These are phyloP conservation scores for Diddensiella transvaalensis DNA, from an alignment of 805 yeast genomes.

Conservation along the genomic window DNA sequence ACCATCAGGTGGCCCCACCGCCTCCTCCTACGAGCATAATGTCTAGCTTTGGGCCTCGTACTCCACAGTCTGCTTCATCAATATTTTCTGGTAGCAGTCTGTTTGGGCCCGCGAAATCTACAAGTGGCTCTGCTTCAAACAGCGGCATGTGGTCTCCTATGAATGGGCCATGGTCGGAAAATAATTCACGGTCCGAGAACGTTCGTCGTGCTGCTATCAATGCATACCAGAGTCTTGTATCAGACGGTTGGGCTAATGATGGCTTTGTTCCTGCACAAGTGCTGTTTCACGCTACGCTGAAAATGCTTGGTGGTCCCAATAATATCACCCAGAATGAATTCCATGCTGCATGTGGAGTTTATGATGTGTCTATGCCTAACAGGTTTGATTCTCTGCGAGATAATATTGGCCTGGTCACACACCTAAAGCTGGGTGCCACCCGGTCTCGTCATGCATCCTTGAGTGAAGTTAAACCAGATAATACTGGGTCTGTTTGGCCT, in stretches of 20 bases:
- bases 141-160: constrained; percentile 8
- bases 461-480: not conserved
- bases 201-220: constrained; percentile 22
- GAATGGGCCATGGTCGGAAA: constrained; percentile 2
- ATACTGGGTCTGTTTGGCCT: constrained; percentile 7
- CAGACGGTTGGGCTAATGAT: constrained; percentile 28
- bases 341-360: constrained; percentile 26
- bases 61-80: not conserved
- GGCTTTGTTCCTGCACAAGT: constrained; percentile 35
- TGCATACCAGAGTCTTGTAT: constrained; percentile 22
- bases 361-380: constrained; percentile 11
- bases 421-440: constrained; percentile 16
- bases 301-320: constrained; percentile 19
- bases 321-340: constrained; percentile 29
- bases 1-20: not conserved
- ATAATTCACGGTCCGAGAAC: not conserved
- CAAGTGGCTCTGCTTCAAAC: not conserved
- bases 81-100: not conserved
- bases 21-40: not conserved
- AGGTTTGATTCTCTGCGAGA: constrained; percentile 31
- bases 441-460: not conserved
- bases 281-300: constrained; percentile 30
- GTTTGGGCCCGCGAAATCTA: not conserved
- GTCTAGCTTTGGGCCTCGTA: not conserved
- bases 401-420: constrained; percentile 34